Evolutionary conservation across 73 alveolate species (phyloP).

Genomic region (Paramecium caudatum): DNA sequence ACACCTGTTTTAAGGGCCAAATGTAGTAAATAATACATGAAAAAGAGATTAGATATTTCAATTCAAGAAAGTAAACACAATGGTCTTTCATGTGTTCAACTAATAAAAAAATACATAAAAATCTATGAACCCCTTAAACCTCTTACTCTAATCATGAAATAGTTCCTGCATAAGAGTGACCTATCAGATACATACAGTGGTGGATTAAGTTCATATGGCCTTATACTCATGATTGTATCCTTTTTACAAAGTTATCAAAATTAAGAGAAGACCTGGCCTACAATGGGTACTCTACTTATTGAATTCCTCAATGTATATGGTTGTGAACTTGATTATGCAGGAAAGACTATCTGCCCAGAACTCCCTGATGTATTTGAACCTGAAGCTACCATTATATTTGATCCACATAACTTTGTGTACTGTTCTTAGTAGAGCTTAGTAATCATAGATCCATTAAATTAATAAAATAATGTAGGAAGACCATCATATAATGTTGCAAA

Average conservation of each 20-base stretch:
- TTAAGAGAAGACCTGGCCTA: constrained; percentile 17
- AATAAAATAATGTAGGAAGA: constrained; percentile 41
- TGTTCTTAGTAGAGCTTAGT: constrained; percentile 5
- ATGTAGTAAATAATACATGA: constrained; percentile 10
- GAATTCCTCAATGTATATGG: constrained; percentile 55
- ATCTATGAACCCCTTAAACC: constrained; percentile 72
- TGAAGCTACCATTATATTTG: constrained; percentile 22
- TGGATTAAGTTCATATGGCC: constrained; percentile 80
- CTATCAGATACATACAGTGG: constrained; percentile 80
- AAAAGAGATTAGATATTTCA: constrained; percentile 71
- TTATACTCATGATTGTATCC: constrained; percentile 77
- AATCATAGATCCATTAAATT: constrained; percentile 31
- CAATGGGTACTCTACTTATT: neutral
- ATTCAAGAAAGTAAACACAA: constrained; percentile 71
- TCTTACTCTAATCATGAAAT: constrained; percentile 73
- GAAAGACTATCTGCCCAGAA: constrained; percentile 34
- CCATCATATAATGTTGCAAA: constrained; percentile 34
- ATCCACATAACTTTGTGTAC: constrained; percentile 32
- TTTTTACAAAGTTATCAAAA: constrained; percentile 59
- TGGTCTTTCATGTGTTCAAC: constrained; percentile 68
- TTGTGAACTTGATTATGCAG: constrained; percentile 51
- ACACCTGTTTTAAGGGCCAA: constrained; percentile 77
- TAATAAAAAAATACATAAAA: constrained; percentile 53
- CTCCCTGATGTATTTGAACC: constrained; percentile 3
- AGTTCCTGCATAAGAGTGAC: constrained; percentile 70